These are phyloP conservation scores for Penicillium occitanis DNA, from an alignment of 2,329 filamentous ascomycete species.

Conservation along the genomic window DNA sequence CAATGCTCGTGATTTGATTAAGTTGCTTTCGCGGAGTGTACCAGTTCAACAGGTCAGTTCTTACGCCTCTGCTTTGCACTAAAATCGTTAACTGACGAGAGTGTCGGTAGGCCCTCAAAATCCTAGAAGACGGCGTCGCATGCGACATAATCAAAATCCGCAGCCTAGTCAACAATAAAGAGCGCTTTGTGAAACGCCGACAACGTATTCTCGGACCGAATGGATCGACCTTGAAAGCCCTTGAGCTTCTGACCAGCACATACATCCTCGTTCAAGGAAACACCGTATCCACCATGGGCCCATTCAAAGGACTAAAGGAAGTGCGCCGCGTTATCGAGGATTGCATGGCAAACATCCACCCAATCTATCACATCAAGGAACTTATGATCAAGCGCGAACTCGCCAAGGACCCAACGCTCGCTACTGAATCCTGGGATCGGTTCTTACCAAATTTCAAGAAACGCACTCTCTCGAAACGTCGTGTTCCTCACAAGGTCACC, in stretches of 20 bases:
- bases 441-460: conserved; percentile 98
- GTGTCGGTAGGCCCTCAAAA: conserved; percentile 68
- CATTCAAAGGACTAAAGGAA: conserved; percentile 90
- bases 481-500: conserved; percentile 77
- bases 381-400: conserved; percentile 92
- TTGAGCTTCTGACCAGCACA: conserved; percentile 85
- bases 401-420: conserved; percentile 82
- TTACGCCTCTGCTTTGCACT: neutral
- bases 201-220: conserved; percentile 90
- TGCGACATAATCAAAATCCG: conserved; percentile 97
- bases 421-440: conserved; percentile 87
- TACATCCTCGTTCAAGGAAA: conserved; percentile 97
- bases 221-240: conserved; percentile 87
- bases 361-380: conserved; percentile 91
- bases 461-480: conserved; percentile 79
- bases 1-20: conserved; percentile 91
- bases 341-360: conserved; percentile 93
- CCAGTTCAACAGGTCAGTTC: conserved; percentile 70
- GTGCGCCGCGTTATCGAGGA: conserved; percentile 86
- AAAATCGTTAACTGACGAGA: conserved; percentile 19
- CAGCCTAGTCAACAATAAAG: conserved; percentile 86
- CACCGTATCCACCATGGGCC: conserved; percentile 88
- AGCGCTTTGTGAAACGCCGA: conserved; percentile 89
- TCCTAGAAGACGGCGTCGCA: conserved; percentile 85
- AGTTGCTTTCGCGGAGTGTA: conserved; percentile 84